Evolutionary conservation across 768 basidiomycete genomes (phyloP), one percentile per base, ranked within the genome.

Genomic region (Trametes cinnabarina): DNA sequence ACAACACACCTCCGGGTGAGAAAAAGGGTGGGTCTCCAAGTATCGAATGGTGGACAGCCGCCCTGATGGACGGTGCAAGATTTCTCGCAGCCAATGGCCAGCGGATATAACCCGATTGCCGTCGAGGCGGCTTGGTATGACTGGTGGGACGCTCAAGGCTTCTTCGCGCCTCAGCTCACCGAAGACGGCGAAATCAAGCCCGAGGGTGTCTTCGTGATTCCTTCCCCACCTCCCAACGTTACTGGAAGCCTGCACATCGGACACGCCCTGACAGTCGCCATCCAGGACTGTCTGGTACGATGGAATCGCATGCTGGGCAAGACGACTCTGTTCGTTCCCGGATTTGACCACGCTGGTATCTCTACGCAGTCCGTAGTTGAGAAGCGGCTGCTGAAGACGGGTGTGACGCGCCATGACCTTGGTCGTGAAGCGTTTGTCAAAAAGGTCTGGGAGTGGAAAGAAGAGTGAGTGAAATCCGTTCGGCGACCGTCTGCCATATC

Each of bases 311-410:
- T 98, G 97, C 76, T 89, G 39, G 96, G 96, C 1, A 91, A 87
- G 74, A 92, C 92, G 10, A 88, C 90, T 0, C 77, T 98, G 0
- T 98, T 89, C 68, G 83, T 87, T 2, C 97, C 97, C 0, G 97
- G 97, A 15, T 99, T 95, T 68, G 97, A 99, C 73, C 97, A 99
- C 66, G 97, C 97, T 0, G 95, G 96, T 56, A 98, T 99, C 60
- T 95, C 95, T 0, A 98, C 97, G 0, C 97, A 99, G 73, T 92
- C 92, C 43, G 96, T 99, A 15, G 96, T 98, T 1, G 97, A 98
- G 72, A 94, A 93, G 71, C 82, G 94, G 17, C 68, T 98, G 32
- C 89, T 83, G 77, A 99, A 96, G 74, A 72, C 82, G 1, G 91
- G 92, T 1, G 78, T 86, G 72, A 91, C 90, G 2, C 77, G 96